Percentiles rank a stretch among this genome's conserved stretches.
Conservation (phyloP, 2,329 filamentous ascomycete species). For the Cladosporium sp. region DNA sequence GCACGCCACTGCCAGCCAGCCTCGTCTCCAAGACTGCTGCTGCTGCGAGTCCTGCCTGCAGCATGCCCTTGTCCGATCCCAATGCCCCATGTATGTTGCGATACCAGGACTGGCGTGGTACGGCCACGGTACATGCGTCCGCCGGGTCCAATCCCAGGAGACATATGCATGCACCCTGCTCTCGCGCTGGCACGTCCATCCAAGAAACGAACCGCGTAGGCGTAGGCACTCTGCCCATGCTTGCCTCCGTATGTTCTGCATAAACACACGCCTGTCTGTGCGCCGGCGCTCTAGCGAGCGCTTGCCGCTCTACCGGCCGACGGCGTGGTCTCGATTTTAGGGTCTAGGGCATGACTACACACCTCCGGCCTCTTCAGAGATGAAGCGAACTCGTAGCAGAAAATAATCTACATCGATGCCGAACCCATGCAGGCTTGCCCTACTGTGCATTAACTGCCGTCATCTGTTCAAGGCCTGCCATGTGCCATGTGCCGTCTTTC, state of each 20-base stretch:
- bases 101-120: slow-evolving; percentile 1
- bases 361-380: not conserved
- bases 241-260: slow-evolving; percentile 11
- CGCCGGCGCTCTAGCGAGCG: not conserved
- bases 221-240: slow-evolving; percentile 3
- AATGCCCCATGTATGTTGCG: slow-evolving; percentile 8
- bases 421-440: not conserved
- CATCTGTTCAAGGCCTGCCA: not conserved
- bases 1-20: not conserved
- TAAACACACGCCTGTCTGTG: not conserved
- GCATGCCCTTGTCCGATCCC: not conserved
- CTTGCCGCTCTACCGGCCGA: not conserved
- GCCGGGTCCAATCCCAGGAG: not conserved
- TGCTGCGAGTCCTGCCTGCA: not conserved
- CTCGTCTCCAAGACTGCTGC: not conserved
- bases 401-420: slow-evolving; percentile 3
- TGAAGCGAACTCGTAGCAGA: slow-evolving; percentile 4
- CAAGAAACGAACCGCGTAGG: not conserved
- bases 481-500: not conserved
- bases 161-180: not conserved
- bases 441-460: not conserved
- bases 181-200: slow-evolving; percentile 1
- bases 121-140: slow-evolving; percentile 1
- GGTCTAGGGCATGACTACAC: slow-evolving; percentile 2
- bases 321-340: slow-evolving; percentile 4